A percentile compares a stretch with the other conserved stretches of the same genome.
Evolutionary conservation across 2,329 filamentous ascomycete species (phyloP).

Genomic region (Coniochaeta sp.): DNA sequence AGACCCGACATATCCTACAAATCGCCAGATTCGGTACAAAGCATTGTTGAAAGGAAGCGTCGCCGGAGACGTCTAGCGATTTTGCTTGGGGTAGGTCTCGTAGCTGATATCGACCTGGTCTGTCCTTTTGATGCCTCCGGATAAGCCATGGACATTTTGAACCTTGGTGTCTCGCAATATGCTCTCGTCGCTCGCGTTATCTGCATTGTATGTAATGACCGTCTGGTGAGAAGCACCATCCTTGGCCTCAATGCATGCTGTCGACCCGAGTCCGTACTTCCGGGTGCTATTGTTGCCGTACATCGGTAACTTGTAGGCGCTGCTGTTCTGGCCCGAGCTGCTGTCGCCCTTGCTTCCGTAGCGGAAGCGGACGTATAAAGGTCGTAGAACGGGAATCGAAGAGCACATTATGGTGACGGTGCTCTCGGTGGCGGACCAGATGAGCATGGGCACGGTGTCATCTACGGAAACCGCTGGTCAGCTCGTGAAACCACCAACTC

Average conservation of each 20-base stretch:
- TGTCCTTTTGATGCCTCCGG: not conserved
- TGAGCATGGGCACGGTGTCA: conserved; percentile 22
- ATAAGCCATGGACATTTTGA: not conserved
- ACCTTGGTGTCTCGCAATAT: conserved; percentile 1
- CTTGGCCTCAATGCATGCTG: not conserved
- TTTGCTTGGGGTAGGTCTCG: not conserved
- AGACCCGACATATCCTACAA: no score
- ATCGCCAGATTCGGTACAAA: no score
- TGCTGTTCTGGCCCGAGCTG: not conserved
- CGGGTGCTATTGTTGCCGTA: not conserved
- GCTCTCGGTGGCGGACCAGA: conserved; percentile 25
- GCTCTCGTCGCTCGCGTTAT: conserved; percentile 3
- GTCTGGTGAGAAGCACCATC: not conserved
- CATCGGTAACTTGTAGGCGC: not conserved
- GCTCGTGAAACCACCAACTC: not conserved
- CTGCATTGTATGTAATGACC: not conserved
- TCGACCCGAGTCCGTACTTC: not conserved
- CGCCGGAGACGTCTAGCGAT: not conserved
- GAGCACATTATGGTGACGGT: conserved; percentile 26
- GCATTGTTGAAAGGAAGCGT: no score
- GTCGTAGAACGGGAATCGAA: conserved; percentile 26
- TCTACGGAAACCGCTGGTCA: conserved; percentile 6
- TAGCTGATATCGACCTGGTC: not conserved
- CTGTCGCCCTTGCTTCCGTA: not conserved
- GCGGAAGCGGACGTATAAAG: conserved; percentile 14